phyloP scores from a whole-genome alignment of 192 early-diverging fungal species.

The Coemansia sp. region DNA sequence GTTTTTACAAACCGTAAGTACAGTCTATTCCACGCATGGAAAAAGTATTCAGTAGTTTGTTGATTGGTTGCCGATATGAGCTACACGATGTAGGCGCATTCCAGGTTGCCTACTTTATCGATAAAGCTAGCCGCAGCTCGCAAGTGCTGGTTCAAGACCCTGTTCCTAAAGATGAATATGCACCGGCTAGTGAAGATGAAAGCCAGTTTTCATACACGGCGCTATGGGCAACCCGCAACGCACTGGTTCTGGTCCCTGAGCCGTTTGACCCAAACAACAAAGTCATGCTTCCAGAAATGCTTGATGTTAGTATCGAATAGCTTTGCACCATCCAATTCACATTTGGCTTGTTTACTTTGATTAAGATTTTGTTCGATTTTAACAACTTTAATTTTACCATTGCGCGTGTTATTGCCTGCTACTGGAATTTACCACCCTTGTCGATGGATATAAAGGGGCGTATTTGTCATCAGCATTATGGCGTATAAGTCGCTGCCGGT shows the following conservation, averaged over 20 bases:
- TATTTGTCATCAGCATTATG: no score
- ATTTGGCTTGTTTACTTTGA: no score
- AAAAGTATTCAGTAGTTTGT: not conserved
- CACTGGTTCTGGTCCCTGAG: conserved; percentile 41
- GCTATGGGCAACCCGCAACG: conserved; percentile 10
- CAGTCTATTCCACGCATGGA: not conserved
- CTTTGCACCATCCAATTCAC: no score
- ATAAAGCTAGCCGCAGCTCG: conserved; percentile 5
- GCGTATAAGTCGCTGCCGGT: conserved; percentile 31
- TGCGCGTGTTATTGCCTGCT: no score
- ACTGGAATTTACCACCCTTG: no score
- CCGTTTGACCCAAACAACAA: conserved; percentile 48
- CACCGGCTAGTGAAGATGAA: not conserved
- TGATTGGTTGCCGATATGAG: not conserved
- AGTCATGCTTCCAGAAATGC: conserved; percentile 14
- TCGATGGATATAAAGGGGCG: no score
- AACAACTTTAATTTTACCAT: not conserved
- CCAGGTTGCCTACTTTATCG: conserved; percentile 39
- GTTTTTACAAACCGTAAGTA: conserved; percentile 35
- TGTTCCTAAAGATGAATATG: conserved; percentile 22
- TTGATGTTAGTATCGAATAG: conserved; percentile 10
- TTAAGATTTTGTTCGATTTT: no score
- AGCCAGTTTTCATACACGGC: conserved; percentile 34
- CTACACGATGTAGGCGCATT: conserved; percentile 23
- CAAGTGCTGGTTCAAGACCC: conserved; percentile 42